Evolutionary conservation across 257 asterid genomes (phyloP), one percentile per base, ranked within the genome.

Genomic region (Handroanthus guayacan): DNA sequence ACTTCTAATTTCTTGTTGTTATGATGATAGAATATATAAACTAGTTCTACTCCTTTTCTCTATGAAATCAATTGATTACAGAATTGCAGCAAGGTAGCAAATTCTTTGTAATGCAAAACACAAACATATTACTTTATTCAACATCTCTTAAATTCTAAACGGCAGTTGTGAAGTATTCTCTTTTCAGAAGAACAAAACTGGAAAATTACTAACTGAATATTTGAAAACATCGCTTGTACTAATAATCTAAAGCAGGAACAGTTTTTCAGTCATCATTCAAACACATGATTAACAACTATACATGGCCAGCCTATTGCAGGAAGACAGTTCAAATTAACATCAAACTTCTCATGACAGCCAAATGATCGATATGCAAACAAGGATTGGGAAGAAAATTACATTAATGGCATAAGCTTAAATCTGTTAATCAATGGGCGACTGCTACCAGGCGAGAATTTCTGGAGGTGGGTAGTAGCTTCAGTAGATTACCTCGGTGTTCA

Each of bases 221-320:
- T 44, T 47, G 60, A 67, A 20, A 47, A 34, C 25, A 47, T 20
- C 37, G 75, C 39, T 52, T 9, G 41, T n/a, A 17, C 51, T n/a
- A 34, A 51, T n/a, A 37, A 70, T 70, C 11, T 36, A 54, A 70
- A 36, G 65, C 64, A 70, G 65, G 62, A 61, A 10, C 37, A 52
- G 39, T n/a, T 12, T 54, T 39, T 0, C n/a, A 0, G 31, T 25
- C 31, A 4, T 34, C 57, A 66, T 12, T 43, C 57, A 66, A 18
- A 25, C 20, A 44, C 57, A 13, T 44, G 44, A 66, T 25, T 54
- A 65, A 17, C 56, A 66, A 44, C 39, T 10, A 44, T 3, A 2
- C 4, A 58, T 31, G 16, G 13, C 36, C 51, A 69, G 20, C 37
- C 44, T 52, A 50, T 39, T 50, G 72, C 61, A 63, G 12, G 72